These are phyloP conservation scores for Candida boidinii DNA, from an alignment of 805 yeast genomes.

Conservation along the genomic window DNA sequence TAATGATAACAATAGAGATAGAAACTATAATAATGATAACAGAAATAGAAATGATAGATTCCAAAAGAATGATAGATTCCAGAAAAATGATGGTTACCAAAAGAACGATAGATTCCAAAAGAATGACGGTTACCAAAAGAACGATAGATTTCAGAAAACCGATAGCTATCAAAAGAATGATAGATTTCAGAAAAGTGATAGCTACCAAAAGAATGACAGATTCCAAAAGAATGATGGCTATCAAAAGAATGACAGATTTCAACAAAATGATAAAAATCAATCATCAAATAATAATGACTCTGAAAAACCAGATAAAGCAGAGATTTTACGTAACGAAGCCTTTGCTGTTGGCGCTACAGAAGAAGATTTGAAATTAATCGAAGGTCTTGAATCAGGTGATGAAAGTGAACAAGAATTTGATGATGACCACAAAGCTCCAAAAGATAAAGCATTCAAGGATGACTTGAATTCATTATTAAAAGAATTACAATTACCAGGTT, in stretches of 20 bases:
- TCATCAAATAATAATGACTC: too few species aligned
- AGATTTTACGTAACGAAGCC: slow-evolving; percentile 60
- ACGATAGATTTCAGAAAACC: background rate
- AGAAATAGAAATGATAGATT: slow-evolving; percentile 8
- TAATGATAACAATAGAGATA: background rate
- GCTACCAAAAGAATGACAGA: background rate
- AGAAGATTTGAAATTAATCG: slow-evolving; percentile 62
- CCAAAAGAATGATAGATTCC: slow-evolving; percentile 1
- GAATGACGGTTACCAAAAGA: background rate
- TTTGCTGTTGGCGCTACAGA: slow-evolving; percentile 79
- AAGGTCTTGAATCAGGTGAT: slow-evolving; percentile 41
- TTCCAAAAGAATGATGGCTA: background rate
- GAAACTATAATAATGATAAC: slow-evolving; percentile 1
- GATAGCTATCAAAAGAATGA: background rate
- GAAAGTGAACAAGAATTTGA: slow-evolving; percentile 46
- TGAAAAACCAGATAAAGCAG: slow-evolving; percentile 11
- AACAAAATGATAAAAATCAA: too few species aligned
- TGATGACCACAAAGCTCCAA: slow-evolving; percentile 28
- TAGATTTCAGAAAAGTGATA: background rate
- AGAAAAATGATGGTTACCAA: background rate
- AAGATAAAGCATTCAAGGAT: slow-evolving; percentile 34
- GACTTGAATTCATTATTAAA: slow-evolving; percentile 60
- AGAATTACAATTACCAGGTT: slow-evolving; percentile 51
- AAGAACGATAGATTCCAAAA: background rate
- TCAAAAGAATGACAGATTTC: too few species aligned